Evolutionary conservation across 1,284 basidiomycete species (phyloP), one percentile per base, ranked within the genome.

Genomic region (Coniferiporia sulphurascens): DNA sequence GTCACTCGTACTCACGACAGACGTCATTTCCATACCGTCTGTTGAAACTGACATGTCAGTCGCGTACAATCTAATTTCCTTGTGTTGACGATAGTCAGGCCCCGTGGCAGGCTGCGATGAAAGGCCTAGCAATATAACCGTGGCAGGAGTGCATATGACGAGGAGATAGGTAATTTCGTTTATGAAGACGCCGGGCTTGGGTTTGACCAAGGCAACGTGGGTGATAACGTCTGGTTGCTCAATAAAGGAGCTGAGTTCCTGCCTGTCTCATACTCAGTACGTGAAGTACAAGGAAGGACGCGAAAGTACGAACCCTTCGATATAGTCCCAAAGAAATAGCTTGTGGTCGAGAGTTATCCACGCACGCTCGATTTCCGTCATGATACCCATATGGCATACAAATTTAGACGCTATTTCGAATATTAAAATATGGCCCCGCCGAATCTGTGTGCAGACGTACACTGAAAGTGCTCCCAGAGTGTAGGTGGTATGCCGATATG

Each of bases 281-380:
- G 57, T 35, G 56, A 22, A 43, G 34, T 61, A 34, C 38, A 34
- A 53, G 58, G 12, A 36, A 13, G 52, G 27, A 6, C 0, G 17
- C 35, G 32, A 52, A n/a, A 12, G 15, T 36, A 78, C 85, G 63
- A 67, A 93, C 88, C 92, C 92, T 68, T 97, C 92, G 53, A 87
- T 77, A 72, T 98, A 99, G 73, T 98, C 93, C 97, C 97, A 99
- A 32, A 99, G 77, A 69, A 97, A 94, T 45, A 99, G 79, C 67
- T 93, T 91, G 72, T 96, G 89, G 76, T 98, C 94, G 63, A 98
- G 89, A 9, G 93, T 89, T 66, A 98, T 91, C 93, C 95, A 99
- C 0, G 93, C 95, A 53, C 95, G 83, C 66, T 94, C 93, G 64
- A 99, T 93, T 67, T 95, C 92, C 35, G 95, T 88, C 69, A 99